Evolutionary conservation across 805 yeast species (phyloP).

Genomic region (Tetrapisispora iriomotensis): DNA sequence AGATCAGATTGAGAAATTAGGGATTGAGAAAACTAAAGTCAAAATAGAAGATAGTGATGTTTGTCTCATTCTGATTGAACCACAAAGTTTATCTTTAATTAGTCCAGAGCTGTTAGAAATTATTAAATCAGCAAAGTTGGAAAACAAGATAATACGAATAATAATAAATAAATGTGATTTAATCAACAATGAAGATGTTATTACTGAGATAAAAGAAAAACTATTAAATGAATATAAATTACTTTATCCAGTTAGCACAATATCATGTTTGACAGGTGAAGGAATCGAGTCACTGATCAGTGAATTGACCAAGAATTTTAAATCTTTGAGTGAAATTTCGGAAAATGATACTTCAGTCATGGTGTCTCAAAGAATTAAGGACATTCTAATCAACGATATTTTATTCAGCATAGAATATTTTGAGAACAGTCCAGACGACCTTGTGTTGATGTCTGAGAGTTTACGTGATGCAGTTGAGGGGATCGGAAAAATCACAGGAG

Average conservation of each 20-base stretch:
- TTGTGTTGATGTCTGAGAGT: slow-evolving; percentile 73
- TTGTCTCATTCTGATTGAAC: slow-evolving; percentile 37
- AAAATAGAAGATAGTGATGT: slow-evolving; percentile 57
- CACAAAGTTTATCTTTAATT: slow-evolving; percentile 17
- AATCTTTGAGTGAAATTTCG: slow-evolving; percentile 35
- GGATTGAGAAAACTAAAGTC: slow-evolving; percentile 65
- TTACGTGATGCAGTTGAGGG: slow-evolving; percentile 69
- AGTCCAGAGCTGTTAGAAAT: slow-evolving; percentile 30
- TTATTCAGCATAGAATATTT: slow-evolving; percentile 65
- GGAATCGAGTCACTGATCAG: slow-evolving; percentile 47
- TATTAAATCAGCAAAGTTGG: slow-evolving; percentile 8
- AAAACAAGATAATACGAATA: slow-evolving; percentile 26
- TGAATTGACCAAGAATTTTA: slow-evolving; percentile 37
- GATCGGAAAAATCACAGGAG: slow-evolving; percentile 87
- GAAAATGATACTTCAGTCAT: slow-evolving; percentile 55
- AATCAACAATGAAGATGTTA: slow-evolving; percentile 12
- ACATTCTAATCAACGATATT: slow-evolving; percentile 66
- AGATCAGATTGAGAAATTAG: slow-evolving; percentile 65
- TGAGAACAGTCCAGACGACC: slow-evolving; percentile 43
- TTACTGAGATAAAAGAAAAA: slow-evolving; percentile 13
- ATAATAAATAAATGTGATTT: slow-evolving; percentile 58
- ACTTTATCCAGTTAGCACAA: slow-evolving; percentile 21
- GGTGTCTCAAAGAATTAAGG: slow-evolving; percentile 67
- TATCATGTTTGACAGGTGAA: slow-evolving; percentile 51
- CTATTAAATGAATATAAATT: slow-evolving; percentile 16